Conservation (phyloP, 176 grass and related monocot genomes). For the Metroxylon sagu region DNA sequence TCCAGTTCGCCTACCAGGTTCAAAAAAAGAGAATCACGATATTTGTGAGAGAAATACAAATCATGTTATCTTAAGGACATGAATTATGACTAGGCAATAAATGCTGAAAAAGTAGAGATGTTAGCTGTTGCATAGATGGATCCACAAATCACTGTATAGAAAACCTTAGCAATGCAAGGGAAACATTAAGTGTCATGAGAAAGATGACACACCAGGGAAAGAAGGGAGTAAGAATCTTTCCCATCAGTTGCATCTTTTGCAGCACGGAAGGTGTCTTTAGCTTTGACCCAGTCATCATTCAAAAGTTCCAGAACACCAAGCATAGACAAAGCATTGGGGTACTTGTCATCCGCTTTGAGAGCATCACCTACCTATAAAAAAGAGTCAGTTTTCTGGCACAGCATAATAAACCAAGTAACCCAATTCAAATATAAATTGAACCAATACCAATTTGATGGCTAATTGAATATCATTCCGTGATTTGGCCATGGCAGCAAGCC, state of each 20-base stretch:
- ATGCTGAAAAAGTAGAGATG: too few relatives aligned
- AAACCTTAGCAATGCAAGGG: not conserved
- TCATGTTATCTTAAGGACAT: too few relatives aligned
- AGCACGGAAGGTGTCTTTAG: slow-evolving; percentile 78
- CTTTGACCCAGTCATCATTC: slow-evolving; percentile 80
- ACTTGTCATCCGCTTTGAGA: slow-evolving; percentile 88
- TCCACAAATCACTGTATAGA: too few relatives aligned
- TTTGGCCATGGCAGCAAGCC: slow-evolving; percentile 80
- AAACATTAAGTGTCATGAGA: not conserved
- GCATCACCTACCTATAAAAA: slow-evolving; percentile 64
- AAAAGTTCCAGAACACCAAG: slow-evolving; percentile 84
- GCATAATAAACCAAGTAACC: not conserved
- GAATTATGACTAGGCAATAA: too few relatives aligned
- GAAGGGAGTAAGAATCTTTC: slow-evolving; percentile 80
- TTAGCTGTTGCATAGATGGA: too few relatives aligned
- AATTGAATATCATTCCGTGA: slow-evolving; percentile 62
- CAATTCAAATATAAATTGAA: not conserved
- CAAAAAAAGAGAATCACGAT: not conserved
- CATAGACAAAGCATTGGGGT: slow-evolving; percentile 75
- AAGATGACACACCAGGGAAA: slow-evolving; percentile 54
- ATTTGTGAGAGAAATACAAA: too few relatives aligned
- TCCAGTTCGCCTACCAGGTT: slow-evolving; percentile 71
- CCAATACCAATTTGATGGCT: slow-evolving; percentile 71
- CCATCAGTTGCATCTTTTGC: slow-evolving; percentile 82
- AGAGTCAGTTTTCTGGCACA: slow-evolving; percentile 17